Base-by-base conservation (phyloP, 345 rosid species). In the Raphanus sativus region DNA sequence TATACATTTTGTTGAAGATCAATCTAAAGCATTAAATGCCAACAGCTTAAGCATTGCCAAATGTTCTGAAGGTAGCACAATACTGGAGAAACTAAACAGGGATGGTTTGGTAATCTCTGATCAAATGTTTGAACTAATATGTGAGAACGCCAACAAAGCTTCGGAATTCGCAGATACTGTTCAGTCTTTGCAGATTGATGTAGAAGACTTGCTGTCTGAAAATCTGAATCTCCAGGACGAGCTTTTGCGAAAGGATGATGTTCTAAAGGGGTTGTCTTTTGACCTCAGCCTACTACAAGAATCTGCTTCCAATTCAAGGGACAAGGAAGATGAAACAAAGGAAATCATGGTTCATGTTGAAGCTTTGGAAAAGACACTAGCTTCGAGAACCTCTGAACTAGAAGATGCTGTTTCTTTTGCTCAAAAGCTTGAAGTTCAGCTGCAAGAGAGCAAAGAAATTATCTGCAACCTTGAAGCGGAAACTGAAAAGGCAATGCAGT, bases 271-370 rank as follows among this genome's bases (percentile, higher is more conserved):
- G 67, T 75, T 95, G 74, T 84, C 81, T 77, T 95, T 95, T 86
- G 97, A 95, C 82, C 83, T 92, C 64, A 88, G 96, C 82, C 81
- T 90, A 73, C 76, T 94, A 78, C 99, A 94, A 77, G 99, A 92
- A 74, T 90, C 99, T 75, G 92, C 96, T 67, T 92, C 98, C 62
- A 87, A 75, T 70, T 81, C 85, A 13, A 89, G 80, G 71, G 99
- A 95, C 78, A 87, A 86, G 78, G 89, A 89, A 80, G 98, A 92
- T 83, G 89, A 88, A 82, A 82, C 91, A 62, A 87, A 86, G 74
- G 92, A 87, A 79, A 80, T 91, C 82, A 78, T 79, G 78, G 84
- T 85, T 77, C 80, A 84, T 48, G 62, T 89, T 76, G 90, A 88
- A 87, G 86, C 86, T 48, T 82, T 89, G 71, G 97, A 92, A 82